A percentile compares a stretch with the other conserved stretches of the same genome.
Conservation (phyloP, 78 protist species). For the Dictyostelium intermedium region DNA sequence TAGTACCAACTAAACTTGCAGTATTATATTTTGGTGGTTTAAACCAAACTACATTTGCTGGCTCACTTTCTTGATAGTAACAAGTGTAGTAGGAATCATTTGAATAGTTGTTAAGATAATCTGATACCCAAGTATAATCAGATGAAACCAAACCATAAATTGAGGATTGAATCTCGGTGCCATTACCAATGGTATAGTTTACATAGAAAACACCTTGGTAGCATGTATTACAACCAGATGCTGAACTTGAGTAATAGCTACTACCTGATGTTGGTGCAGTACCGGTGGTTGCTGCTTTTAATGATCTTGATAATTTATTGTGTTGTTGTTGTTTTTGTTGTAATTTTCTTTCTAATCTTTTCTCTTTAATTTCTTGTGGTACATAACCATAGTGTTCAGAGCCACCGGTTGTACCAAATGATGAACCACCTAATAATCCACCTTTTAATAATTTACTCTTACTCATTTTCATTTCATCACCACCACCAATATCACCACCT, state of each 20-base stretch:
- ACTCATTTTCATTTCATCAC: background rate
- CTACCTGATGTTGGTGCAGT: background rate
- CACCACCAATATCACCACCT: background rate
- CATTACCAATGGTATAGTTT: background rate
- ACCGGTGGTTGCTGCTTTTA: background rate
- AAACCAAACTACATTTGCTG: background rate
- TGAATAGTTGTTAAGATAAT: background rate
- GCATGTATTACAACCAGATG: constrained; percentile 16
- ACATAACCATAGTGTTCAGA: background rate
- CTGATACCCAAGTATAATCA: constrained; percentile 15
- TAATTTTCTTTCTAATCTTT: background rate
- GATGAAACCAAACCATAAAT: constrained; percentile 8
- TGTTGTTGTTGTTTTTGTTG: background rate
- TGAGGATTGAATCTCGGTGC: background rate
- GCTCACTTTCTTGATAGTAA: background rate
- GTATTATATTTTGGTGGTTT: background rate
- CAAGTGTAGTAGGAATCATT: background rate
- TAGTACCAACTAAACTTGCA: background rate
- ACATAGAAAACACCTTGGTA: constrained; percentile 52
- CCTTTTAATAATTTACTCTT: background rate
- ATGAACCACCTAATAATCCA: background rate
- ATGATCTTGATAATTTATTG: background rate
- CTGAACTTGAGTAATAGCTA: background rate
- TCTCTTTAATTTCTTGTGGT: background rate
- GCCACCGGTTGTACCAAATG: background rate